These are phyloP conservation scores for Colletotrichum zoysiae DNA, from an alignment of 2,329 filamentous ascomycete species.

Conservation along the genomic window DNA sequence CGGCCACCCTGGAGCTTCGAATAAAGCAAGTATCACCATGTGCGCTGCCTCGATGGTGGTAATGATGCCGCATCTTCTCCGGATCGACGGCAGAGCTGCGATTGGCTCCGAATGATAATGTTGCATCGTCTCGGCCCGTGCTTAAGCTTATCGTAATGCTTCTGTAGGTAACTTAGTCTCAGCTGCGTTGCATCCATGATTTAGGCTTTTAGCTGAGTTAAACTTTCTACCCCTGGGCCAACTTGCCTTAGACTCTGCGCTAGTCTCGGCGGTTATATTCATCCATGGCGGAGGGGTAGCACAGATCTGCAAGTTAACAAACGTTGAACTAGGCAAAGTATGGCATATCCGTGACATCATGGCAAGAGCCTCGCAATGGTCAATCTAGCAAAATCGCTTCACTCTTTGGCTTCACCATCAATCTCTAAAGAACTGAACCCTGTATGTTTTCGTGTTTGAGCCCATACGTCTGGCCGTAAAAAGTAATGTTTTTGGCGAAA, in stretches of 20 bases:
- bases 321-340: background rate
- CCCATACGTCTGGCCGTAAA: background rate
- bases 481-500: accelerated
- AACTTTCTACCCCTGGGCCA: slow-evolving; percentile 7
- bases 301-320: background rate
- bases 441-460: background rate
- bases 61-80: background rate
- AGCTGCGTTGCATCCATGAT: slow-evolving; percentile 20
- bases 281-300: background rate
- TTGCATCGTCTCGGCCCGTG: slow-evolving; percentile 14
- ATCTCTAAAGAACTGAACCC: too few species aligned
- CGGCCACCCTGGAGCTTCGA: background rate
- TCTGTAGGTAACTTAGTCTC: slow-evolving; percentile 19
- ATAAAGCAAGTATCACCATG: background rate
- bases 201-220: background rate
- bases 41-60: slow-evolving; percentile 5
- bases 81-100: slow-evolving; percentile 5
- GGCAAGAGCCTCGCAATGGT: background rate
- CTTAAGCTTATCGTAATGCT: background rate
- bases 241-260: slow-evolving; percentile 8
- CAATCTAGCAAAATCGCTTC: background rate
- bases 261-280: slow-evolving; percentile 8
- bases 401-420: background rate
- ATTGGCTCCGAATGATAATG: background rate
- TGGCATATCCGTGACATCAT: background rate